Evolutionary conservation across 2,329 filamentous ascomycete species (phyloP).

Genomic region (Ophiostoma quercus): DNA sequence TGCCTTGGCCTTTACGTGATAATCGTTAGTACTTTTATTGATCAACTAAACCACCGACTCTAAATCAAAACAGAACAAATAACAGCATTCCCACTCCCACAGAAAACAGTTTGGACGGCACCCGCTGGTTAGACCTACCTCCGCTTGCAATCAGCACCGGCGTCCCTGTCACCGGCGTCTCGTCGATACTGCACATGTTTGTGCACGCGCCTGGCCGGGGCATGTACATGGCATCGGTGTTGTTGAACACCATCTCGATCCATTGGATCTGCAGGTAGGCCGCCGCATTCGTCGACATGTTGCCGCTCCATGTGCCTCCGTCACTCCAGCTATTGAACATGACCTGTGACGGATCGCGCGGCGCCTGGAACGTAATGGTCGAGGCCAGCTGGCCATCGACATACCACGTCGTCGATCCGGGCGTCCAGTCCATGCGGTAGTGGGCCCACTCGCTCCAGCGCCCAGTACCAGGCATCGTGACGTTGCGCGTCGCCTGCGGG

Average conservation of each 20-base stretch:
- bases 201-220: neutral
- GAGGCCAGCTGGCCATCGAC: neutral
- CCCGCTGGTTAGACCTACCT: neutral
- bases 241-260: neutral
- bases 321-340: neutral
- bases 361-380: neutral
- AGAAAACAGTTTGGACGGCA: neutral
- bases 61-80: neutral
- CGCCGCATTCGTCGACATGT: neutral
- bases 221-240: neutral
- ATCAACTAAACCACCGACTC: neutral
- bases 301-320: neutral
- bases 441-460: neutral
- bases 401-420: neutral
- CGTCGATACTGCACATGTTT: neutral
- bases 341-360: neutral
- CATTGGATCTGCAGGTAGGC: neutral
- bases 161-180: neutral
- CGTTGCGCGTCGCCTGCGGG: slow-evolving; percentile 39
- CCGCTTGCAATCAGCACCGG: neutral
- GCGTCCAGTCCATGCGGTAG: neutral
- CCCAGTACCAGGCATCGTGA: slow-evolving; percentile 34
- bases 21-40: neutral
- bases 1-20: neutral
- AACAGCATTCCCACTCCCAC: neutral